Evolutionary conservation across 1,284 basidiomycete species (phyloP), one percentile per base, ranked within the genome.

Genomic region (Marasmius fiardii): DNA sequence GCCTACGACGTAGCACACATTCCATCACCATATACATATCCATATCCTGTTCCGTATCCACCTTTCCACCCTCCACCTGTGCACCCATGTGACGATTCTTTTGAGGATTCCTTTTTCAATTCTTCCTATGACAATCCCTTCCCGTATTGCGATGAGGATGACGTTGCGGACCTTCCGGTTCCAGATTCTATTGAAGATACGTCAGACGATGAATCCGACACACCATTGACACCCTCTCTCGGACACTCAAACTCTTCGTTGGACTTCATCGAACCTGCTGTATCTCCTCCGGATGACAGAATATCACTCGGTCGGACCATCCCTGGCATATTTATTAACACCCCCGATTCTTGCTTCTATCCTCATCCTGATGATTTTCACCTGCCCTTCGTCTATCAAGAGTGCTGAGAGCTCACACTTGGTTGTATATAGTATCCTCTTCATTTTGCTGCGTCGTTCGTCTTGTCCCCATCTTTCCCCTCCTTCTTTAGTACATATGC

Each of bases 161-260:
- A 87, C 69, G 65, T 81, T 63, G 85, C 87, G 65, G 83, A 86
- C 62, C 74, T 82, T 37, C 74, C 83, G 31, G 81, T 90, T 43
- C 88, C 86, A 51, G 89, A 90, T 65, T 85, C 86, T 51, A 88
- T 90, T 74, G 88, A 90, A 67, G 88, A 91, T 70, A 82, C 79
- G 48, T 91, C 88, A 45, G 88, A 90, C 71, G 88, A 91, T 72
- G 89, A 90, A 74, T 88, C 87, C 18, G 88, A 91, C 60, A 72
- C 80, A 12, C 79, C 77, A 20, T 79, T 79, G 12, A 85, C 86
- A n/a, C 85, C 82, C 45, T 85, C 85, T 21, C 64, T 81, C 50
- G 76, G 76, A 63, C 72, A 72, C 60, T 83, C 79, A 34, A 76
- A 70, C 57, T 69, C 71, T 44, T 78, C 73, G 51, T 68, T 77